A percentile compares a stretch with the other conserved stretches of the same genome.
These are phyloP conservation scores for Blastocystis sp. DNA, from an alignment of 352 stramenopile genomes.

Conservation along the genomic window DNA sequence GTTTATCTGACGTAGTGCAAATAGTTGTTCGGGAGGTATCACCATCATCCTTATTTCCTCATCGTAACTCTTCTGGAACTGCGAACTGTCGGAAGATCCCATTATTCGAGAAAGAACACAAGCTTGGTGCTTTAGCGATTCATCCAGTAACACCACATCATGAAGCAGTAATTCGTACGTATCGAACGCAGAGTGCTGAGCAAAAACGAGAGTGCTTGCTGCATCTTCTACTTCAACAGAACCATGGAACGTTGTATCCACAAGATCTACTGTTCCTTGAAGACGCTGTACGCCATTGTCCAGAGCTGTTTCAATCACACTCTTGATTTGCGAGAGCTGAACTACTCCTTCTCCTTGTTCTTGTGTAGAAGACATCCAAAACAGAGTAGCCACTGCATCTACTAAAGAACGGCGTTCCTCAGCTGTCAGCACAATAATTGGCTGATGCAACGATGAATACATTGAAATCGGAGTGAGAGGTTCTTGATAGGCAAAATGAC, in stretches of 20 bases:
- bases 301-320: neutral
- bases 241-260: conserved; percentile 44
- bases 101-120: neutral
- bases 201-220: neutral
- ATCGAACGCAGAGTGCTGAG: neutral
- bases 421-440: neutral
- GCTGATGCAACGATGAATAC: neutral
- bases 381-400: conserved; percentile 32
- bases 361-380: neutral
- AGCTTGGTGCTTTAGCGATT: neutral
- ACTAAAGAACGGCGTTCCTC: neutral
- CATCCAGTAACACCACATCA: neutral
- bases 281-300: neutral
- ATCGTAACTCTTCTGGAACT: neutral
- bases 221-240: conserved; percentile 9
- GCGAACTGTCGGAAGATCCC: too few species aligned
- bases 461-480: neutral
- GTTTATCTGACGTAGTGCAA: neutral
- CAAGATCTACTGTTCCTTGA: neutral
- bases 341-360: neutral
- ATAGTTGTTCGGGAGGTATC: neutral
- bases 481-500: neutral
- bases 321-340: neutral
- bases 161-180: neutral
- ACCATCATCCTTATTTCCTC: neutral